Conservation (phyloP, 2,329 filamentous ascomycete species). For the Botrytis fragariae region DNA sequence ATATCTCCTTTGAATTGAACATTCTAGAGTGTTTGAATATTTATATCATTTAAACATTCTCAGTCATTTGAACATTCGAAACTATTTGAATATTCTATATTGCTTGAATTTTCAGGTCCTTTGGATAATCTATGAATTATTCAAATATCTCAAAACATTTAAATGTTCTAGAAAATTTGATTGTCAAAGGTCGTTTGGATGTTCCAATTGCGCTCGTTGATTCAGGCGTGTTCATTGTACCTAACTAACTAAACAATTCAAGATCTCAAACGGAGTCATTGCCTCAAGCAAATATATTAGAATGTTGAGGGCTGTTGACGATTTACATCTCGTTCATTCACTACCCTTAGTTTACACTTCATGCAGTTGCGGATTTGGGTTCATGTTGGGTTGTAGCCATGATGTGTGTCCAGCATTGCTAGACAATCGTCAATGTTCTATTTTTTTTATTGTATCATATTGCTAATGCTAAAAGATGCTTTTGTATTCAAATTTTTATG, state of each 20-base stretch:
- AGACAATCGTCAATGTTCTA: not conserved
- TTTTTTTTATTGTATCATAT: not conserved
- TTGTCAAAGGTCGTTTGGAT: not conserved
- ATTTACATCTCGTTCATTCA: not conserved
- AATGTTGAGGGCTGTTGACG: not conserved
- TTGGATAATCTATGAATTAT: not conserved
- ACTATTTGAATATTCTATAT: too few species aligned
- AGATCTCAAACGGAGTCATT: not conserved
- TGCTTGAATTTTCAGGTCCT: not conserved
- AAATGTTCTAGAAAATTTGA: not conserved
- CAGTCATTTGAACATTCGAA: not conserved
- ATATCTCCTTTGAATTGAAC: not conserved
- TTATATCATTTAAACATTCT: not conserved
- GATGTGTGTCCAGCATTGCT: not conserved
- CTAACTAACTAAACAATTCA: not conserved
- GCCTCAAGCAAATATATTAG: not conserved
- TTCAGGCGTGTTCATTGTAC: not conserved
- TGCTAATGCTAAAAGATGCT: not conserved
- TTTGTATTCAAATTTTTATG: constrained; percentile 13
- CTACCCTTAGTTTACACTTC: not conserved
- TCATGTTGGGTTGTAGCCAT: not conserved
- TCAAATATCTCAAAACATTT: not conserved
- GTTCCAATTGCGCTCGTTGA: not conserved
- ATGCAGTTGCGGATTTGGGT: not conserved
- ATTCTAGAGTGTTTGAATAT: not conserved